Percentiles rank a stretch among this genome's conserved stretches.
phyloP scores from a whole-genome alignment of 768 basidiomycete genomes.

The Macrolepiota dolichaula region DNA sequence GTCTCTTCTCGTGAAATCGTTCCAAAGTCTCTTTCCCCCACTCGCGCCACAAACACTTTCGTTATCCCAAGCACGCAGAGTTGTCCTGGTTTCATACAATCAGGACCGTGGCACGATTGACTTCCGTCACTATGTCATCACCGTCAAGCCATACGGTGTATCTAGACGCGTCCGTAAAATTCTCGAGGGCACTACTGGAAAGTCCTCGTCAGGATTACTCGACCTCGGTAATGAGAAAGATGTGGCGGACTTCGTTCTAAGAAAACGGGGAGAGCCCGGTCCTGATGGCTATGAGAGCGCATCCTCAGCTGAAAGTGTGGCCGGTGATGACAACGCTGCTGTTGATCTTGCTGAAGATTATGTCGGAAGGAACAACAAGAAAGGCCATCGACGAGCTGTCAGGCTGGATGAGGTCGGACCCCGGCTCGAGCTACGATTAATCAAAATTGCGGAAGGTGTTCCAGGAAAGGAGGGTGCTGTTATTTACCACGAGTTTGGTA shows the following conservation, averaged over 20 bases:
- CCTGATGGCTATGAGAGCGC: slow-evolving; percentile 75
- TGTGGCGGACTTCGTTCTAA: slow-evolving; percentile 90
- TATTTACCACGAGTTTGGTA: slow-evolving; percentile 93
- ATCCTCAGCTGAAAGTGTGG: slow-evolving; percentile 79
- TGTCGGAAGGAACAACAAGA: slow-evolving; percentile 91
- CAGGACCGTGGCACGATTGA: slow-evolving; percentile 82
- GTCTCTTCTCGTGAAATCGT: slow-evolving; percentile 89
- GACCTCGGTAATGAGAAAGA: slow-evolving; percentile 91
- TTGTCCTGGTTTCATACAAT: slow-evolving; percentile 92
- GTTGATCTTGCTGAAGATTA: slow-evolving; percentile 90
- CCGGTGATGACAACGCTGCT: slow-evolving; percentile 81
- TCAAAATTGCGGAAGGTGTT: slow-evolving; percentile 93
- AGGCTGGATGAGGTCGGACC: slow-evolving; percentile 93
- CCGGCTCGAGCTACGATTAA: slow-evolving; percentile 85
- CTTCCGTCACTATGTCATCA: slow-evolving; percentile 92
- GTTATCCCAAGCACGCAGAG: slow-evolving; percentile 87
- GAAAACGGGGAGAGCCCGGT: slow-evolving; percentile 58
- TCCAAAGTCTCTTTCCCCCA: slow-evolving; percentile 95
- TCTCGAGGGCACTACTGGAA: slow-evolving; percentile 54
- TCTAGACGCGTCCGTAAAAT: slow-evolving; percentile 88
- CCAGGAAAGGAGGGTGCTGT: slow-evolving; percentile 93
- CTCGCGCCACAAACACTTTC: slow-evolving; percentile 78
- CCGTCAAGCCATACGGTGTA: slow-evolving; percentile 91
- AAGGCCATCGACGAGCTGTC: slow-evolving; percentile 88
- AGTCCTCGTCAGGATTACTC: slow-evolving; percentile 45